Evolutionary conservation across 768 basidiomycete genomes (phyloP).

Genomic region (Lactarius sp.): DNA sequence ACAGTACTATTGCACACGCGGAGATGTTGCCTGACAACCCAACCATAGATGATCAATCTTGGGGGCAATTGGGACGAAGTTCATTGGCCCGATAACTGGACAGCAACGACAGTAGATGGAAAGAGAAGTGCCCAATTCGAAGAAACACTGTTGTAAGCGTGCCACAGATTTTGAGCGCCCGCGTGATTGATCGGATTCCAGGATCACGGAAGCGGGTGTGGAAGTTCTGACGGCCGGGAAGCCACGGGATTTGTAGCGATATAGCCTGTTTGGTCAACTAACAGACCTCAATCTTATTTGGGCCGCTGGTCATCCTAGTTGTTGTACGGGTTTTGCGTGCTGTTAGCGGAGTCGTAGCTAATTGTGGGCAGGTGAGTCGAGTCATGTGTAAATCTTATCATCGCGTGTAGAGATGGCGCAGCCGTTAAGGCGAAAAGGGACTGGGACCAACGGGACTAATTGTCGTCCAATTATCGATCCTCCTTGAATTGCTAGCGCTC

Average conservation of each 20-base stretch:
- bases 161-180: slow-evolving; percentile 1
- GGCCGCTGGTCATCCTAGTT: slow-evolving; percentile 10
- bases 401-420: slow-evolving; percentile 2
- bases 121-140: slow-evolving; percentile 95
- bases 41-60: slow-evolving; percentile 82
- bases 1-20: slow-evolving; percentile 5
- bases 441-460: background rate
- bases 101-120: slow-evolving; percentile 88
- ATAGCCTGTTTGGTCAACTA: slow-evolving; percentile 19
- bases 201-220: slow-evolving; percentile 87
- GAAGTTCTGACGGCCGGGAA: slow-evolving; percentile 75
- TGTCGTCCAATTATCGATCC: slow-evolving; percentile 3
- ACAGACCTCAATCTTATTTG: slow-evolving; percentile 19
- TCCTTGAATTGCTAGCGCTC: slow-evolving; percentile 18
- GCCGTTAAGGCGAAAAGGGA: background rate
- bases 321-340: slow-evolving; percentile 14
- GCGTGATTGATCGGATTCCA: slow-evolving; percentile 33
- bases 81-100: slow-evolving; percentile 97
- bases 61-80: slow-evolving; percentile 71
- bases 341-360: slow-evolving; percentile 4
- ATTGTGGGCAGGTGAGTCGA: slow-evolving; percentile 18
- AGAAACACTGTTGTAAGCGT: slow-evolving; percentile 85
- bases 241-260: slow-evolving; percentile 31
- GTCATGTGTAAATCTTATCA: slow-evolving; percentile 17
- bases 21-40: slow-evolving; percentile 16